Evolutionary conservation across 2,329 filamentous ascomycete genomes (phyloP), one percentile per base, ranked within the genome.

Genomic region (Purpureocillium takamizusanense): DNA sequence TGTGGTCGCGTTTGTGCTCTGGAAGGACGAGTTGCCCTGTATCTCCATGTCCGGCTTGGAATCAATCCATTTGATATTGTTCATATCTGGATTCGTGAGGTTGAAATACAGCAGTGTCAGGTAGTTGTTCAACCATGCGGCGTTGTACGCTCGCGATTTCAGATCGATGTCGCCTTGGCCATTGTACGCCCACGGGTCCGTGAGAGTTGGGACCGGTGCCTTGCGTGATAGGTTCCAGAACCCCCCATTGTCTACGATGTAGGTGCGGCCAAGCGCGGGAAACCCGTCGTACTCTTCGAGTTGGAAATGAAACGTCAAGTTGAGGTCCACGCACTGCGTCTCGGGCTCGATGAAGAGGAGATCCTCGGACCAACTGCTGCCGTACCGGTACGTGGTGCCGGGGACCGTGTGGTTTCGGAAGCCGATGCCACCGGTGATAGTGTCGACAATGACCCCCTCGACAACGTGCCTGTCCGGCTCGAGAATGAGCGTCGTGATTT

Each of bases 271-370:
- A 5, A 25, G 21, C 5, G 10, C 6, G 10, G 21, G 21, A 25
- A 25, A 10, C 21, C 21, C 21, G 6, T 10, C 10, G 13, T 27
- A 34, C 2, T 38, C 35, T 2, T 45, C 42, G 13, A 64, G 52
- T 3, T 39, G 45, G 39, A 62, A 67, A 25, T 67, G 60, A 5
- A 71, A 39, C 2, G 63, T 67, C 1, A 61, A 39, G 42, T 66
- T 67, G 2, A 56, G 60, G 38, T 65, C 51, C 7, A 69, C 61
- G 43, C 67, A 70, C n/a, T 54, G 46, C 1, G 65, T 61, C 31
- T 65, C 58, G 0, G 67, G 67, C 42, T 68, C 60, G 11, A 70
- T 44, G 44, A 67, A 70, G 0, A 71, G 54, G 6, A 71, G 33
- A 37, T 70, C 66, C 42, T 72, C 67, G 0, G 51, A 51, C 67